Evolutionary conservation across 106 monocot genomes (phyloP).

Genomic region (Narthecium ossifragum): DNA sequence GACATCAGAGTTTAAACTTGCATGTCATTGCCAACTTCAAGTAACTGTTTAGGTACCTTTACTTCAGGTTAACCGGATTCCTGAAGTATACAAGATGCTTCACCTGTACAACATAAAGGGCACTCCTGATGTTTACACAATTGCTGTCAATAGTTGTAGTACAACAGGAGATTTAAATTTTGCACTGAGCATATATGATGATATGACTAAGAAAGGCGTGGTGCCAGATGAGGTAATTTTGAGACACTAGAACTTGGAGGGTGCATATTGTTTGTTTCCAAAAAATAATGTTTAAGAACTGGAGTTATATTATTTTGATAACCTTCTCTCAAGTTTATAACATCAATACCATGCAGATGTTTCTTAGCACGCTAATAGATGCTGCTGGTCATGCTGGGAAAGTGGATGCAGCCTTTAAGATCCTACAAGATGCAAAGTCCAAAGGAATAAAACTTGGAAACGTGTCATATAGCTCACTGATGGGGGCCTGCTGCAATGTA

Average conservation of each 20-base stretch:
- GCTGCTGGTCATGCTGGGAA: constrained; percentile 88
- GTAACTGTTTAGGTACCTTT: not conserved
- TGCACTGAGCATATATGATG: constrained; percentile 74
- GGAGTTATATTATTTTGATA: not conserved
- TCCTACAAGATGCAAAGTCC: constrained; percentile 59
- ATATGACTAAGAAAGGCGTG: constrained; percentile 74
- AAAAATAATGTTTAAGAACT: no score
- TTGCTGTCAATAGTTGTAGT: constrained; percentile 85
- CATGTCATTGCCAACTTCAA: no score
- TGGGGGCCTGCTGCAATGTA: constrained; percentile 99
- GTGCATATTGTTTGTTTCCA: no score
- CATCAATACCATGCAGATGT: constrained; percentile 54
- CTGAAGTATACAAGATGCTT: constrained; percentile 96
- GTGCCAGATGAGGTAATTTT: constrained; percentile 78
- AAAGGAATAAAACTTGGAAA: constrained; percentile 59
- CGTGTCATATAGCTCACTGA: constrained; percentile 80
- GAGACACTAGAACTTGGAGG: no score
- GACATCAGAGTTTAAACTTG: no score
- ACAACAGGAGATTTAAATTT: constrained; percentile 79
- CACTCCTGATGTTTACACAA: constrained; percentile 79
- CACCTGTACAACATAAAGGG: constrained; percentile 72
- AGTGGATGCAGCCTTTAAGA: constrained; percentile 73
- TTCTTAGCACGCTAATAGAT: constrained; percentile 89
- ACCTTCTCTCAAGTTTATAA: not conserved
- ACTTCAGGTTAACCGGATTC: constrained; percentile 62